Evolutionary conservation across 805 yeast genomes (phyloP), one percentile per base, ranked within the genome.

Genomic region (Nakazawaea wyomingensis): DNA sequence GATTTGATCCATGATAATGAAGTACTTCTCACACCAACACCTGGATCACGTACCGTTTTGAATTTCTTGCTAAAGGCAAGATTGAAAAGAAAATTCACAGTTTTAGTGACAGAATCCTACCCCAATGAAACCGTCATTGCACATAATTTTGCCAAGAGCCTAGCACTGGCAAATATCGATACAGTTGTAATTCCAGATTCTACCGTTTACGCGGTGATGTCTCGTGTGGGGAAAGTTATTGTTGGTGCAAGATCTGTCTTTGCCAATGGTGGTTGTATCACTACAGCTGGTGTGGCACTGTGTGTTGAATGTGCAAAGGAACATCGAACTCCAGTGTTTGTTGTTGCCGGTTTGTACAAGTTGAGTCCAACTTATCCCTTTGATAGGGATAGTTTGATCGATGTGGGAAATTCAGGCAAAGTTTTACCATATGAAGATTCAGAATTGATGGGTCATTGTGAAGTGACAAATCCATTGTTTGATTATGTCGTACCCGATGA

Each of bases 271-370:
- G 97, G 98, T 9, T 85, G 96, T 51, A 77, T 88, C 38, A 79
- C 96, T 2, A 78, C 84, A 20, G 79, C 95, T 1, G 99, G 99
- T 41, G 96, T 86, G 22, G 85, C 96, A 22, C 76, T 89, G 38
- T 96, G 89, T 9, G 90, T 95, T 52, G 96, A 90, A 64, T 86
- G 96, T 65, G 99, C 99, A 21, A 86, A 85, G 58, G 96, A 87
- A 57, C 91, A 86, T 61, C 77, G 80, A 57, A 91, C 96, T n/a
- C 99, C 99, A 0, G 98, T 93, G 4, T 85, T 93, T 60, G 90
- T 93, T 1, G 93, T 90, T 38, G 89, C 97, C 2, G 99, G 98
- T 37, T 71, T 91, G 43, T 93, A 86, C 70, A 93, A 93, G 64
- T 72, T 93, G 39, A 84, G 96, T 8, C 98, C 98, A 26, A 70